phyloP scores from a whole-genome alignment of 306 rosid species.

The Dryas alaskensis region DNA sequence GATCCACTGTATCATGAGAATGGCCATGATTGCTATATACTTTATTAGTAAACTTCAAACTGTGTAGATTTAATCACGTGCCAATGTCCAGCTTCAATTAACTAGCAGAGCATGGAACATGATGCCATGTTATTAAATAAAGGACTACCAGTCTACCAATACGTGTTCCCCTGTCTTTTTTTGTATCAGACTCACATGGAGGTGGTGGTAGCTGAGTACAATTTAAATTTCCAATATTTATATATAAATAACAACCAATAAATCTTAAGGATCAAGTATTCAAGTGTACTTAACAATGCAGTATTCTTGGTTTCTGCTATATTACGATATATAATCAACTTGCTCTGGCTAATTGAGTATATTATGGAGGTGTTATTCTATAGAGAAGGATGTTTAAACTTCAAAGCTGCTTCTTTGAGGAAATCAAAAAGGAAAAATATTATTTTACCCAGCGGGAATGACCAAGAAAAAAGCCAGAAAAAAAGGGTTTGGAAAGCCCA shows the following conservation, averaged over 20 bases:
- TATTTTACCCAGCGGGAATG: background rate
- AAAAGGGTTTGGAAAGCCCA: conserved; percentile 2
- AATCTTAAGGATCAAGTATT: conserved; percentile 3
- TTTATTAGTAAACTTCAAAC: background rate
- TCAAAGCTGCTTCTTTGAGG: background rate
- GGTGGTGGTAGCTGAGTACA: conserved; percentile 11
- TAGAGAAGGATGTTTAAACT: background rate
- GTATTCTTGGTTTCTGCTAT: background rate
- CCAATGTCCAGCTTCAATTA: conserved; percentile 15
- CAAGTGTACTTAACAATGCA: background rate
- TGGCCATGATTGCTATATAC: conserved; percentile 2
- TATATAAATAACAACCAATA: background rate
- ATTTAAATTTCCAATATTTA: background rate
- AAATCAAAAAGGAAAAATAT: background rate
- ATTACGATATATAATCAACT: background rate
- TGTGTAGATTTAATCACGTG: conserved; percentile 5
- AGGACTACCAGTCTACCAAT: conserved; percentile 8
- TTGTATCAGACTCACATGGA: conserved; percentile 33
- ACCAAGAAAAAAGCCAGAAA: background rate
- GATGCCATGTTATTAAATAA: conserved; percentile 21
- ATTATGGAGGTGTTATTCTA: background rate
- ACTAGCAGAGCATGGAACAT: conserved; percentile 25
- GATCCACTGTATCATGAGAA: background rate
- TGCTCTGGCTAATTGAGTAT: background rate
- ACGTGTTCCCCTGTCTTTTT: conserved; percentile 2